Percentiles rank a stretch among this genome's conserved stretches.
These are phyloP conservation scores for Chalaropsis thielavioides DNA, from an alignment of 2,329 filamentous ascomycete genomes.

Conservation along the genomic window DNA sequence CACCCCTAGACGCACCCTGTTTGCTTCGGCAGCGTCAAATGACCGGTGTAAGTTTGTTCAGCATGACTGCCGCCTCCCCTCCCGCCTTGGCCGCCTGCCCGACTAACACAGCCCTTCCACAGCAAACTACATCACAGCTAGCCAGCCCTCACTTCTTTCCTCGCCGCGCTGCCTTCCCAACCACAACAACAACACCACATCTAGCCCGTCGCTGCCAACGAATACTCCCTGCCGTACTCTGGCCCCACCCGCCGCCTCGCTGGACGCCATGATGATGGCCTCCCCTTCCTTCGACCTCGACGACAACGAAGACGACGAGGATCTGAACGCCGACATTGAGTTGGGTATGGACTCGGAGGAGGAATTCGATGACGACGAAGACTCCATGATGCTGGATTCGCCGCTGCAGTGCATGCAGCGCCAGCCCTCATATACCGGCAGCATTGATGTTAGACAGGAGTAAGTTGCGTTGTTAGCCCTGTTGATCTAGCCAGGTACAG, in stretches of 20 bases:
- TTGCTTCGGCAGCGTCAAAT: constrained; percentile 24
- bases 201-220: constrained; percentile 33
- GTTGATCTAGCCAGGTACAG: neutral
- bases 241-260: constrained; percentile 5
- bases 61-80: too few relatives aligned
- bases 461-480: constrained; percentile 1
- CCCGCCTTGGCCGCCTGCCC: neutral
- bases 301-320: constrained; percentile 4
- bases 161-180: constrained; percentile 23
- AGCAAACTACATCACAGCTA: constrained; percentile 4
- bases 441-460: constrained; percentile 10
- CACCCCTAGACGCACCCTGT: constrained; percentile 30
- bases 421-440: constrained; percentile 7
- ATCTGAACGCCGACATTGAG: constrained; percentile 5
- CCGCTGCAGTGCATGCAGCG: constrained; percentile 13
- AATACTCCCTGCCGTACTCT: constrained; percentile 13
- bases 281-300: constrained; percentile 11
- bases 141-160: constrained; percentile 21
- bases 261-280: constrained; percentile 17
- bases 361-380: constrained; percentile 14
- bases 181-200: constrained; percentile 63
- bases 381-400: constrained; percentile 16
- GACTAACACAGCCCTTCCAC: neutral
- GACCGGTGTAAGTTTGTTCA: neutral
- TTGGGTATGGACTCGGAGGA: constrained; percentile 13